These are phyloP conservation scores for Geoglossum glabrum DNA, from an alignment of 495 filamentous ascomycete genomes.

Conservation along the genomic window DNA sequence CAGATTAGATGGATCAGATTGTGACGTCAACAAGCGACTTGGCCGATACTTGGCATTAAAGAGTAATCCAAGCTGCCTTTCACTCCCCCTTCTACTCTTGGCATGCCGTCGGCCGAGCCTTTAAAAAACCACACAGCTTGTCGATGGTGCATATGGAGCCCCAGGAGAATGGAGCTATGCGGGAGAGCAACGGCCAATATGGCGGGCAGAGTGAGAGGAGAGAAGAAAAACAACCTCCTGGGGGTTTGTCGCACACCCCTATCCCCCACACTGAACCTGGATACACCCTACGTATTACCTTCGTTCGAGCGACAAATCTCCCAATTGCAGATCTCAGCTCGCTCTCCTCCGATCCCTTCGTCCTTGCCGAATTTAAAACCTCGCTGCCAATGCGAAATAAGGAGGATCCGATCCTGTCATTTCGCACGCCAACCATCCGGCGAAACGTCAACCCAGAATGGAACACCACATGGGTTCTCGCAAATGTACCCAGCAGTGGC, in stretches of 20 bases:
- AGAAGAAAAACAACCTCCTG: constrained; percentile 36
- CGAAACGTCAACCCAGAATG: constrained; percentile 52
- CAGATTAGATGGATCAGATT: no score
- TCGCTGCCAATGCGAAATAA: constrained; percentile 52
- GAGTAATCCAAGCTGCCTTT: no score
- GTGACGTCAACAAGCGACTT: no score
- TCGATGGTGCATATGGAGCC: no score
- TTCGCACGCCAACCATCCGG: constrained; percentile 57
- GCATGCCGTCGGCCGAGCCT: no score
- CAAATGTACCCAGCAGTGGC: constrained; percentile 59
- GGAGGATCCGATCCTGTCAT: constrained; percentile 49
- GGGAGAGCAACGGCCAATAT: not conserved
- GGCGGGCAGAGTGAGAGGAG: constrained; percentile 8
- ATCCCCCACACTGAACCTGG: constrained; percentile 51
- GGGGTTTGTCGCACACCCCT: constrained; percentile 62
- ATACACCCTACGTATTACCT: constrained; percentile 69
- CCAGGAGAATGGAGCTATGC: not conserved
- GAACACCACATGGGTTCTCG: constrained; percentile 73
- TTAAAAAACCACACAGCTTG: not conserved
- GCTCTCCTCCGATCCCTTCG: constrained; percentile 68
- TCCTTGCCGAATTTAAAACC: constrained; percentile 44
- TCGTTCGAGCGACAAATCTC: constrained; percentile 60
- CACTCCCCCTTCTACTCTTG: no score
- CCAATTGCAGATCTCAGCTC: constrained; percentile 62
- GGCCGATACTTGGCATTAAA: no score